Base-by-base conservation (phyloP, 306 rosid species). In the Chamaecrista fasciculata region DNA sequence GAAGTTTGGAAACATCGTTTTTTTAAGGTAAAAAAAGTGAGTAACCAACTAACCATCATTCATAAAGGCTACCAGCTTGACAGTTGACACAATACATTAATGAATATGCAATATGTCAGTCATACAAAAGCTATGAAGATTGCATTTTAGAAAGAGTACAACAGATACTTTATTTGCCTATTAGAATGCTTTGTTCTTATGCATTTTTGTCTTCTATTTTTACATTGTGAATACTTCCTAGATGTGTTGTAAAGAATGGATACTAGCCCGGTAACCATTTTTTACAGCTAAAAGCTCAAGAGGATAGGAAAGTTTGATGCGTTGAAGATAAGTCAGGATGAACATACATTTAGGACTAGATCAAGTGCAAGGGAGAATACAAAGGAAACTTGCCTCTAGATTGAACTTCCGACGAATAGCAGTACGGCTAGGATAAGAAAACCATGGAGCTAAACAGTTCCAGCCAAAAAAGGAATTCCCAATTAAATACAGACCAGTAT, bases 391-490 rank as follows among this genome's bases (percentile, higher is more conserved):
- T 86, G 86, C 99, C 99, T 95, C 97, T 57, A 95, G 83, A 74
- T 95, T 91, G 82, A 91, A 95, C 87, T 74, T 89, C 50, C 86
- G 85, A 34, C 99, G 95, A 62, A 95, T 76, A 6, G 84, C 92
- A 46, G 96, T 82, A 23, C 99, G 99, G 69, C 82, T 86, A n/a
- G 85, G 82, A 51, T 80, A 87, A 10, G 99, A 84, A 83, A 91
- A 86, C 79, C 86, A 81, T 0, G 97, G 96, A 29, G 99, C 99
- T 43, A 95, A 91, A 56, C 78, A 82, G 72, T 95, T 95, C 78
- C 82, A 74, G 66, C 97, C 96, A 28, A 87, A 91, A 79, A 86
- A 76, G 20, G 82, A 26, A 62, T 79, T 84, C 29, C 99, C 99
- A 80, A 91, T 70, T 9, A 95, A 33, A 69, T 85, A 91, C 2